Conservation (phyloP, 2,329 filamentous ascomycete species). For the Drechslerella dactyloides region DNA sequence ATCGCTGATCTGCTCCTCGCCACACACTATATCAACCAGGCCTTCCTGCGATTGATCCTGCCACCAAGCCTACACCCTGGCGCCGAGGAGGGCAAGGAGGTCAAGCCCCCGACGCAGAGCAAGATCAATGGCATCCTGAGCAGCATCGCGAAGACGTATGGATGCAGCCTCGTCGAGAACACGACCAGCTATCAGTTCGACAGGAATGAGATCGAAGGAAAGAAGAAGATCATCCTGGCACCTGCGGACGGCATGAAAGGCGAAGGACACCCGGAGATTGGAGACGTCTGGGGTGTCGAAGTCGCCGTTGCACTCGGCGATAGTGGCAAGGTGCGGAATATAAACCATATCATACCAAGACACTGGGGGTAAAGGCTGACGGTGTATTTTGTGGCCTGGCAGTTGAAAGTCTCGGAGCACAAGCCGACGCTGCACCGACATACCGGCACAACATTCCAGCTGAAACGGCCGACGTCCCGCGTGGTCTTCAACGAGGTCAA, state of each 20-base stretch:
- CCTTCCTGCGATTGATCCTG: slow-evolving; percentile 86
- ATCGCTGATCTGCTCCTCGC: slow-evolving; percentile 87
- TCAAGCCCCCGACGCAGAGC: slow-evolving; percentile 79
- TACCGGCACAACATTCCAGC: slow-evolving; percentile 85
- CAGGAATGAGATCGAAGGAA: slow-evolving; percentile 94
- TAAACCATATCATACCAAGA: neutral
- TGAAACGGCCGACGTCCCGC: slow-evolving; percentile 92
- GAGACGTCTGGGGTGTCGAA: slow-evolving; percentile 98
- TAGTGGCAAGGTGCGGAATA: slow-evolving; percentile 41
- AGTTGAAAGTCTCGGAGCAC: slow-evolving; percentile 45
- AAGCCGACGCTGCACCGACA: slow-evolving; percentile 85
- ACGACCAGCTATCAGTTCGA: slow-evolving; percentile 97
- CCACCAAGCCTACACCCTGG: slow-evolving; percentile 81
- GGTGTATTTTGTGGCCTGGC: neutral
- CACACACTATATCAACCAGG: slow-evolving; percentile 93
- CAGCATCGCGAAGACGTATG: slow-evolving; percentile 89
- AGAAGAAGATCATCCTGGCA: slow-evolving; percentile 96
- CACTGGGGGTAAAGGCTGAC: slow-evolving; percentile 5
- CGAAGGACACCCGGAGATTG: slow-evolving; percentile 83
- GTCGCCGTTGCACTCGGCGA: slow-evolving; percentile 83
- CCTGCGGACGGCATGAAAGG: slow-evolving; percentile 82
- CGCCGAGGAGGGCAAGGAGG: slow-evolving; percentile 51
- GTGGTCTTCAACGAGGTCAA: slow-evolving; percentile 92
- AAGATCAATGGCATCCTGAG: slow-evolving; percentile 87
- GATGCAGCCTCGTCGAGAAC: slow-evolving; percentile 92